Evolutionary conservation across 257 asterid genomes (phyloP), one percentile per base, ranked within the genome.

Genomic region (Petunia secreta): DNA sequence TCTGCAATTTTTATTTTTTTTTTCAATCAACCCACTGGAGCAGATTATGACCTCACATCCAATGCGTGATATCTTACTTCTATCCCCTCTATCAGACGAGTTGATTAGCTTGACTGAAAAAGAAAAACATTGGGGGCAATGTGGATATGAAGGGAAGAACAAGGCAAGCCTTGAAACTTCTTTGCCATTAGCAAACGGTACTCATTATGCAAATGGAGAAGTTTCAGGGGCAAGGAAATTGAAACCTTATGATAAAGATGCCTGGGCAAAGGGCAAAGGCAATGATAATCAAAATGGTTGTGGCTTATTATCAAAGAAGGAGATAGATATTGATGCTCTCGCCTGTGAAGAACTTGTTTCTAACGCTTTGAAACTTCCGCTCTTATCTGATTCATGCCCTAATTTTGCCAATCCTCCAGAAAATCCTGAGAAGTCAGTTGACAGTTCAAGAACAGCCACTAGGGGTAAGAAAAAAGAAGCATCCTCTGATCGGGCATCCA

Each of bases 11-110:
- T 80, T 74, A n/a, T 53, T 15, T 36, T 76, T 83, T 78, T 58
- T 83, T 63, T 77, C 46, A 79, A 78, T 48, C 79, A 54, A 50
- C 81, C 67, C 84, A 55, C 79, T 86, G 85, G 81, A 82, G 77
- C 97, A 96, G 99, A 88, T 90, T 69, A 92, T 96, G 98, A 92
- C 97, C 86, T 88, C 97, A 43, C 87, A 78, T 84, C 86, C 92
- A n/a, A 62, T 82, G 36, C 68, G 52, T 9, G 89, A 82, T 71
- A 87, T 81, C 84, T 79, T 79, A 74, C 88, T 91, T 68, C 76
- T 96, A 79, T 94, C 99, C 69, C 99, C 99, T 85, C 91, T 96
- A 43, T 85, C 93, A 8, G 93, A 89, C 81, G 91, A 88, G 83
- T 75, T 91, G 82, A 86, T 88, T 79, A 75, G 68, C 76, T 86